Evolutionary conservation across 169 alveolate species (phyloP), one percentile per base, ranked within the genome.

Genomic region (Theileria equi): DNA sequence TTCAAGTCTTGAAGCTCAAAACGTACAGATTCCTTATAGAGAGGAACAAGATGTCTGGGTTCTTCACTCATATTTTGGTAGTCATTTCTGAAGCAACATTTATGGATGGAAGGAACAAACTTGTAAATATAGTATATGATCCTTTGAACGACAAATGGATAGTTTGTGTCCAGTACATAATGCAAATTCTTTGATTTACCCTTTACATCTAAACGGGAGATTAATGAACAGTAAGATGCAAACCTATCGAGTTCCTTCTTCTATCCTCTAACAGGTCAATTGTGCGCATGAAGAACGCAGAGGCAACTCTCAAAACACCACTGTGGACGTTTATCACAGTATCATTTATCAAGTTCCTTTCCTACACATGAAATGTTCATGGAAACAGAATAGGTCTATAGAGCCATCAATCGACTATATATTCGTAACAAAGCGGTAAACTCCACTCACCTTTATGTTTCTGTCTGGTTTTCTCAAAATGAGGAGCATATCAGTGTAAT

Each of bases 101-200:
- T 3, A 13, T 0, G 21, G 26, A 0, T 16, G 5, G 29, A 17
- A 34, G 7, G 7, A 5, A 53, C 70, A 11, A 40, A 72, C 83
- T 62, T 72, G 69, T 72, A 72, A 2, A 72, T 72, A 63, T 72
- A 72, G 36, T 72, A 72, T 38, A 72, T 52, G n/a, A 72, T 72
- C 40, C 83, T 25, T 34, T 72, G 73, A 25, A 72, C 60, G 32
- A 65, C 83, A 19, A 40, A 52, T 7, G 83, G 83, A 44, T 72
- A 65, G 3, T 19, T 55, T 19, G 83, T 72, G 11, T 28, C 66
- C 11, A 72, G 61, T 8, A 58, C 58, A 36, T 58, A 57, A 19
- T 13, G 13, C n/a, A 72, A 41, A 11, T 26, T 17, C 16, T 8
- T 43, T 10, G 21, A 31, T 11, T 17, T 17, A 23, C 28, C 60